These are phyloP conservation scores for Podila verticillata DNA, from an alignment of 192 early-diverging fungal species.

Conservation along the genomic window DNA sequence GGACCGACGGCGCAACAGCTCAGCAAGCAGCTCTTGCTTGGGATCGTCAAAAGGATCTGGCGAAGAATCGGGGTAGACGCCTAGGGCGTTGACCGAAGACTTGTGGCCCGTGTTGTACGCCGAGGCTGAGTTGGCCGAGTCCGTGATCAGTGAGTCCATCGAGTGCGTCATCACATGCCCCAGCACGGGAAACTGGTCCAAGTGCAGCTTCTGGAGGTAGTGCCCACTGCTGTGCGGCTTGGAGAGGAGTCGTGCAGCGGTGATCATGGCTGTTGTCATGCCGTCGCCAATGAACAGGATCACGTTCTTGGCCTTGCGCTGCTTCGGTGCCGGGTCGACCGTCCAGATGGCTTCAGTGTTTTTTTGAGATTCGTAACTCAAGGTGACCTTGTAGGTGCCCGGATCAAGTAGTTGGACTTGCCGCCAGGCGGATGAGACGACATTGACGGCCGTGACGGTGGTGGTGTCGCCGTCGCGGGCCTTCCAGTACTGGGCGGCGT, in stretches of 20 bases:
- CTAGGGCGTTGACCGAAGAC: slow-evolving; percentile 61
- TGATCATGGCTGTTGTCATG: slow-evolving; percentile 68
- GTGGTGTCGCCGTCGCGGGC: slow-evolving; percentile 31
- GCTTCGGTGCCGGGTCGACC: slow-evolving; percentile 47
- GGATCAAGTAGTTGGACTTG: slow-evolving; percentile 48
- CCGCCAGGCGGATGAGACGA: slow-evolving; percentile 59
- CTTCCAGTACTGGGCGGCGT: slow-evolving; percentile 52
- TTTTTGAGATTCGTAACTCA: slow-evolving; percentile 62
- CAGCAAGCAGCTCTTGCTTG: slow-evolving; percentile 68
- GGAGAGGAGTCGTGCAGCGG: slow-evolving; percentile 68
- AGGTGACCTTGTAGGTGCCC: slow-evolving; percentile 58
- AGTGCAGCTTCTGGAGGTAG: slow-evolving; percentile 50
- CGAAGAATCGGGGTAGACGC: slow-evolving; percentile 74
- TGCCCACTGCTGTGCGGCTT: slow-evolving; percentile 66
- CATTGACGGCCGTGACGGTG: slow-evolving; percentile 53
- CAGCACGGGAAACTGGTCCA: slow-evolving; percentile 62
- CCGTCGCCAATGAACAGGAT: slow-evolving; percentile 74
- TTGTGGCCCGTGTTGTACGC: slow-evolving; percentile 73
- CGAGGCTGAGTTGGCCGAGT: slow-evolving; percentile 75
- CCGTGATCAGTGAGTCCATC: slow-evolving; percentile 69
- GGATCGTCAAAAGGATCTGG: slow-evolving; percentile 66
- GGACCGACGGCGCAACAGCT: slow-evolving; percentile 66
- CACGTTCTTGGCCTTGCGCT: slow-evolving; percentile 70
- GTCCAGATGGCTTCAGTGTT: slow-evolving; percentile 55
- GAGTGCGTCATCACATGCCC: slow-evolving; percentile 69